Conservation (phyloP, 345 rosid genomes). For the Gossypium rotundifolium region DNA sequence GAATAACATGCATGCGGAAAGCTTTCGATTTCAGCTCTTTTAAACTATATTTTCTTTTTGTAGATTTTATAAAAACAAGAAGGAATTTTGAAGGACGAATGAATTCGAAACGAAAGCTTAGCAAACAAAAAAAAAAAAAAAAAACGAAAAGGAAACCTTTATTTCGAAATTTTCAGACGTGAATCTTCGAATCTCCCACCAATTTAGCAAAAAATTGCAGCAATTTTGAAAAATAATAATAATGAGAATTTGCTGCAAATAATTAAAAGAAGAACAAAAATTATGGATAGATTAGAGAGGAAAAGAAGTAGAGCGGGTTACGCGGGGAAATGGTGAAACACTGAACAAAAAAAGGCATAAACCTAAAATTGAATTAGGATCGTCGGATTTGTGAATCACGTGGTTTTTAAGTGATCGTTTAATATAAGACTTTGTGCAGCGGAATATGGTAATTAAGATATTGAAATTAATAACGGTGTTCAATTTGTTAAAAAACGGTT, state of each 20-base stretch:
- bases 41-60: neutral
- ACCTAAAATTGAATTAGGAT: neutral
- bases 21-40: neutral
- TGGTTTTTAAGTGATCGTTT: neutral
- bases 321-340: neutral
- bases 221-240: neutral
- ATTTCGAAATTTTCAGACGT: neutral
- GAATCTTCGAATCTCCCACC: neutral
- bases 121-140: too few species aligned
- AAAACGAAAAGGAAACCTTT: neutral
- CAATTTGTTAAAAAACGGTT: too few species aligned
- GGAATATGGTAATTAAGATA: neutral
- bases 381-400: neutral
- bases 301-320: neutral
- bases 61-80: neutral
- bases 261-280: neutral
- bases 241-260: neutral
- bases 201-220: neutral
- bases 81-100: neutral
- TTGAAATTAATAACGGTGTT: neutral
- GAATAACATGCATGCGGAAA: neutral
- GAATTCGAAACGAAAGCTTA: neutral
- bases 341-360: neutral
- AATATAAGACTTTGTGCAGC: neutral
- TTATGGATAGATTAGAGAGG: neutral